Conservation (phyloP, 257 asterid genomes). For the Hygrophila difformis region DNA sequence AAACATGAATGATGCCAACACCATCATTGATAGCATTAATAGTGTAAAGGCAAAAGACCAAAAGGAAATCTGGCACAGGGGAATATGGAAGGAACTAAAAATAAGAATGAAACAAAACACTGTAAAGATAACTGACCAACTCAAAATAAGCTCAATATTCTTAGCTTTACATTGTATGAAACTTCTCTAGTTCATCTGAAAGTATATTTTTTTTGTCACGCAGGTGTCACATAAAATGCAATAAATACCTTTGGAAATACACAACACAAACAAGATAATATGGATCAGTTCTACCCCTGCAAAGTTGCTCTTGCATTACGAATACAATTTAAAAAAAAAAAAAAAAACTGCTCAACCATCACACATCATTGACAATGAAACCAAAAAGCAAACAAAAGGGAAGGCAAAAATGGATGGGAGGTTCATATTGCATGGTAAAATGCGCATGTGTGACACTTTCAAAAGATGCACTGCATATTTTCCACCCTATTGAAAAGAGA, state of each 20-base stretch:
- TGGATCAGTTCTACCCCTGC: constrained; percentile 8
- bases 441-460: constrained; percentile 3
- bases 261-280: constrained; percentile 8
- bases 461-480: constrained; percentile 5
- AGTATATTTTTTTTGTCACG: constrained; percentile 8
- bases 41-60: too few species aligned
- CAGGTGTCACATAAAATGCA: constrained; percentile 1
- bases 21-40: neutral
- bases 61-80: neutral
- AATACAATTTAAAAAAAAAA: constrained; percentile 1
- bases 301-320: neutral
- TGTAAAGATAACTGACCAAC: constrained; percentile 8
- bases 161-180: neutral
- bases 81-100: constrained; percentile 9
- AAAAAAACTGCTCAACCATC: too few species aligned
- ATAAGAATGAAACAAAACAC: constrained; percentile 3
- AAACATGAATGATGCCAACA: constrained; percentile 2
- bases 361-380: neutral
- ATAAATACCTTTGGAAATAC: too few species aligned
- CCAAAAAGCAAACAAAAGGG: neutral
- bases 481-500: neutral
- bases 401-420: too few species aligned
- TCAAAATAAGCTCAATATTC: neutral
- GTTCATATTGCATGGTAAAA: too few species aligned
- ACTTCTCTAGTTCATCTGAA: neutral